phyloP scores from a whole-genome alignment of 2,329 filamentous ascomycete genomes.

The Talaromyces sp. region DNA sequence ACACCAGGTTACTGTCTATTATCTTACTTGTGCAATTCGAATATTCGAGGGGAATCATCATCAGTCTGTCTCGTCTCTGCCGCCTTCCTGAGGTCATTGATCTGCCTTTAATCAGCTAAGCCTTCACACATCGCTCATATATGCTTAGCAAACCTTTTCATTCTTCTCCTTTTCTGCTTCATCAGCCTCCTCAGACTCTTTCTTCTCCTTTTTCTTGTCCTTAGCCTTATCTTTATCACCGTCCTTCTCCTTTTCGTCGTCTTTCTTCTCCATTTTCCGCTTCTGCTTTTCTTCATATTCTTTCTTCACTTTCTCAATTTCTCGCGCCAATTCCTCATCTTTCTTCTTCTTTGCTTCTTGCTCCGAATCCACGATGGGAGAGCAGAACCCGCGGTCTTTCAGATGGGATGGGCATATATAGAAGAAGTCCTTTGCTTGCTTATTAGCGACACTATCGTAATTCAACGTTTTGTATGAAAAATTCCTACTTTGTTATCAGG shows the following conservation, averaged over 20 bases:
- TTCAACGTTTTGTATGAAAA: background rate
- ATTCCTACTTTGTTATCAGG: slow-evolving; percentile 74
- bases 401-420: slow-evolving; percentile 82
- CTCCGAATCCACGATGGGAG: slow-evolving; percentile 48
- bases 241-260: slow-evolving; percentile 45
- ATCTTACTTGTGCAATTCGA: slow-evolving; percentile 71
- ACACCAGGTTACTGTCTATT: too few species aligned
- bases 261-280: slow-evolving; percentile 62
- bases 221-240: slow-evolving; percentile 42
- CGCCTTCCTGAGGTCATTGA: slow-evolving; percentile 34
- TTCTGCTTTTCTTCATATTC: slow-evolving; percentile 73
- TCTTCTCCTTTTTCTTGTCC: slow-evolving; percentile 35
- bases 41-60: slow-evolving; percentile 73
- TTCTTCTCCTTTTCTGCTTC: slow-evolving; percentile 47
- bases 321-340: slow-evolving; percentile 42
- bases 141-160: slow-evolving; percentile 47
- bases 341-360: slow-evolving; percentile 41
- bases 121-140: background rate
- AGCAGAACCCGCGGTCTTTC: slow-evolving; percentile 76
- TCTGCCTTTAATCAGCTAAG: slow-evolving; percentile 28
- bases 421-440: slow-evolving; percentile 59
- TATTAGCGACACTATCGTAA: background rate
- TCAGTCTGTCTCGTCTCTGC: slow-evolving; percentile 31
- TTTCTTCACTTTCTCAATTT: slow-evolving; percentile 47
- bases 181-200: slow-evolving; percentile 24